Evolutionary conservation across 257 asterid species (phyloP).

Genomic region (Solanum virginianum): DNA sequence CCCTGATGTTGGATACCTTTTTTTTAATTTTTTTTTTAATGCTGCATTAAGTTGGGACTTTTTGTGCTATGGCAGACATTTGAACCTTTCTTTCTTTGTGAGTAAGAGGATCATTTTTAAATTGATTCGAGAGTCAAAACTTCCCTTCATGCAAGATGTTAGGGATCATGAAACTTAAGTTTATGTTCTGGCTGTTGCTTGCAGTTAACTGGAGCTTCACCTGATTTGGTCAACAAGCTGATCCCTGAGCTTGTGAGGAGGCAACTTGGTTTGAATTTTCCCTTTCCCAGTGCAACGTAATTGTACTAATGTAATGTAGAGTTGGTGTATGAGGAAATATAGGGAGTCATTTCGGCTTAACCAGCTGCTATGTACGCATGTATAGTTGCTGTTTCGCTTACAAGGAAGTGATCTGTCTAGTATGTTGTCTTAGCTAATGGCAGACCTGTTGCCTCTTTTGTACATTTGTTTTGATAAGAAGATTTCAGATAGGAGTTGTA

Average conservation of each 20-base stretch:
- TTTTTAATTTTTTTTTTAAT: background rate
- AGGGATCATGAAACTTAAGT: background rate
- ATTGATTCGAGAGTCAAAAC: background rate
- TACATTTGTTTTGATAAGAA: conserved; percentile 50
- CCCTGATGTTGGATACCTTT: background rate
- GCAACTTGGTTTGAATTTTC: conserved; percentile 13
- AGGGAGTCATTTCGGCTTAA: conserved; percentile 4
- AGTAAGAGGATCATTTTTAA: background rate
- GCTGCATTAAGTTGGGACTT: background rate
- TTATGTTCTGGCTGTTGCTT: background rate
- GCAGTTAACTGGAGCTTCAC: conserved; percentile 72
- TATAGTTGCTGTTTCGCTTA: conserved; percentile 21
- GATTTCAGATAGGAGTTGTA: conserved; percentile 5
- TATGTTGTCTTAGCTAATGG: conserved; percentile 19
- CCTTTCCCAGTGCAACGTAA: conserved; percentile 10
- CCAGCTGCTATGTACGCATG: conserved; percentile 14
- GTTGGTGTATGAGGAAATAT: background rate
- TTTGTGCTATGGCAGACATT: background rate
- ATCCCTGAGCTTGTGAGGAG: conserved; percentile 36
- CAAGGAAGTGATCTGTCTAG: conserved; percentile 19
- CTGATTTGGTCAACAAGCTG: conserved; percentile 48
- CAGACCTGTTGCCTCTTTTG: conserved; percentile 22
- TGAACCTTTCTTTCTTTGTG: background rate
- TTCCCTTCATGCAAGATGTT: background rate
- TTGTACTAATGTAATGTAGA: background rate